Evolutionary conservation across 164 flowering plant genomes (phyloP).

Genomic region (Vitis riparia): DNA sequence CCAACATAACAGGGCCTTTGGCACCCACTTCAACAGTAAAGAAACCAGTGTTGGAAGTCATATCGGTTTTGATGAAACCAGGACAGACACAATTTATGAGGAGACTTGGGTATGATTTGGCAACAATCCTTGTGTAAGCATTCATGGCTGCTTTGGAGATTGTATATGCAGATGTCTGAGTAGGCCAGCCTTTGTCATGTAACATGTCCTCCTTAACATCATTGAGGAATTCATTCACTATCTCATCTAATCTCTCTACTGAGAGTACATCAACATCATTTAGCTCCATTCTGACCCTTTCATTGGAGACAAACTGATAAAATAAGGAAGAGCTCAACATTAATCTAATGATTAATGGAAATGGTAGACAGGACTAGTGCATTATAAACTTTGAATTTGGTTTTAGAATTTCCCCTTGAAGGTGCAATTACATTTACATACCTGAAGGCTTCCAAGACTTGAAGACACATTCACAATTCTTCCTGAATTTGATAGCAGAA

Average conservation of each 20-base stretch:
- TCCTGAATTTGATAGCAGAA: constrained; percentile 21
- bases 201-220: constrained; percentile 32
- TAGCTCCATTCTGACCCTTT: constrained; percentile 12
- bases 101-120: constrained; percentile 19
- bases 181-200: constrained; percentile 43
- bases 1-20: constrained; percentile 23
- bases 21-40: constrained; percentile 32
- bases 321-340: not conserved
- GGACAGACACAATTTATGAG: constrained; percentile 29
- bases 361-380: too few relatives aligned
- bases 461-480: constrained; percentile 30
- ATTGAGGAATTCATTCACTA: constrained; percentile 21
- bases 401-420: not conserved
- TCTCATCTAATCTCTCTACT: constrained; percentile 32
- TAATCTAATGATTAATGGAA: not conserved
- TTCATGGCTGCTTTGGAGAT: constrained; percentile 40
- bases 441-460: constrained; percentile 14
- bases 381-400: too few relatives aligned
- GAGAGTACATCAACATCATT: constrained; percentile 22
- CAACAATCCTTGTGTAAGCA: constrained; percentile 37
- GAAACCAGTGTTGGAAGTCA: constrained; percentile 17
- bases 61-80: constrained; percentile 31
- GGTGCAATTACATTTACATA: not conserved
- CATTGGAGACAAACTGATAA: constrained; percentile 18
- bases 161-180: constrained; percentile 10